Evolutionary conservation across 1,284 basidiomycete genomes (phyloP), one percentile per base, ranked within the genome.

Genomic region (Leccinum pachyderme): DNA sequence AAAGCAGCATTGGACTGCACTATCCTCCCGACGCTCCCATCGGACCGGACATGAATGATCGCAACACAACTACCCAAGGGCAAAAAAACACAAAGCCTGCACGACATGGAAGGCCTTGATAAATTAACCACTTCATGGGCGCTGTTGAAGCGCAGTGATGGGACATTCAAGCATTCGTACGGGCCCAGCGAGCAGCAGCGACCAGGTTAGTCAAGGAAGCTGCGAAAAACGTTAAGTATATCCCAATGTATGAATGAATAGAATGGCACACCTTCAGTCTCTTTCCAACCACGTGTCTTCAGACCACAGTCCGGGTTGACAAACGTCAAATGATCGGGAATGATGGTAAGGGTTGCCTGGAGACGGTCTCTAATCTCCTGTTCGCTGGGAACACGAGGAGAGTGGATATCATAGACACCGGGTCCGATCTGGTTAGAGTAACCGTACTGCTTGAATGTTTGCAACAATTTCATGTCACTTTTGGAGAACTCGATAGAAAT

Each of bases 401-500:
- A 98, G 84, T 98, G 97, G 77, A 99, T 98, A 78, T 99, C 96
- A 74, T 96, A 97, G 70, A 95, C 93, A 86, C 95, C 96, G 49
- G 97, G 96, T 61, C 97, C 97, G 71, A 99, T 98, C 80, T 94
- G 86, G 83, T 97, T 98, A 58, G 93, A 92, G 84, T 99, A 99
- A 55, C 93, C 91, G 76, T 93, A 92, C 63, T 91, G 81, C 82
- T 93, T 88, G 90, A 99, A 99, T 68, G 94, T 94, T 62, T 89
- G 84, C 69, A 99, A 82, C 60, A 99, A 84, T 82, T 99, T 98
- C 86, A 97, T 89, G 82, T 96, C 94, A 68, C 88, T 90, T 89
- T 97, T 97, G 62, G 93, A 95, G 58, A 95, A 95, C 79, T 98
- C 96, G 72, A 99, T 98, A 53, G 95, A 98, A 80, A 99, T 98